A percentile compares a stretch with the other conserved stretches of the same genome.
phyloP scores from a whole-genome alignment of 805 yeast genomes.

The Kazachstania psychrophila region DNA sequence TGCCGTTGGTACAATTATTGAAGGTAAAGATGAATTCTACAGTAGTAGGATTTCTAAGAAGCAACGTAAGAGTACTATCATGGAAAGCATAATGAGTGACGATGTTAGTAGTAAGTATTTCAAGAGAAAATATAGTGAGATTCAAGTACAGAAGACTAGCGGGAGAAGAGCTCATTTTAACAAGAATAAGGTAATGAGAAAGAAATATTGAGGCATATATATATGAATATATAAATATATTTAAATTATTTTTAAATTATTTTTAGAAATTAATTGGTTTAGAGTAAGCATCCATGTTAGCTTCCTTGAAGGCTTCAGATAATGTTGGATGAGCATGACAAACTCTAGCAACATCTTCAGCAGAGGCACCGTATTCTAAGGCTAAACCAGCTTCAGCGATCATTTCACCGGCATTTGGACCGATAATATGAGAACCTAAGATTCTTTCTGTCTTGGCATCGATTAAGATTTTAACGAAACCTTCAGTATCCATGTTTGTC shows the following conservation, averaged over 20 bases:
- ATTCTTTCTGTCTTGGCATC: constrained; percentile 97
- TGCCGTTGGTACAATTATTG: constrained; percentile 82
- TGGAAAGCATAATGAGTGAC: constrained; percentile 76
- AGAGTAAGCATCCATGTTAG: constrained; percentile 83
- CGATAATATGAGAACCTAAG: constrained; percentile 92
- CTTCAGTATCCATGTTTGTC: constrained; percentile 94
- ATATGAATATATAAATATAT: neutral
- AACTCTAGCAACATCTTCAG: constrained; percentile 94
- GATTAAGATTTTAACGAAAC: constrained; percentile 89
- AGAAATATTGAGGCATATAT: constrained; percentile 12
- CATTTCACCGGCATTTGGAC: constrained; percentile 99
- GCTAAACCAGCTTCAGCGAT: constrained; percentile 98
- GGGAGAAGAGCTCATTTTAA: constrained; percentile 66
- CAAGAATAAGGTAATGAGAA: constrained; percentile 52
- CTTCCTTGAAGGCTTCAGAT: constrained; percentile 97
- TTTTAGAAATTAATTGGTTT: constrained; percentile 68
- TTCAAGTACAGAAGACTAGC: constrained; percentile 50
- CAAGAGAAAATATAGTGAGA: constrained; percentile 74
- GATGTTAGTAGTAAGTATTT: constrained; percentile 62
- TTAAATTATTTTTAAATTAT: neutral
- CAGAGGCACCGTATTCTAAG: constrained; percentile 95
- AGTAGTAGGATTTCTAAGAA: constrained; percentile 49
- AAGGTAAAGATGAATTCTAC: constrained; percentile 71
- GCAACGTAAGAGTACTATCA: constrained; percentile 67
- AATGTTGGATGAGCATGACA: constrained; percentile 99